Percentiles rank a stretch among this genome's conserved stretches.
These are phyloP conservation scores for Lactuca saligna DNA, from an alignment of 129 eudicot genomes.

Conservation along the genomic window DNA sequence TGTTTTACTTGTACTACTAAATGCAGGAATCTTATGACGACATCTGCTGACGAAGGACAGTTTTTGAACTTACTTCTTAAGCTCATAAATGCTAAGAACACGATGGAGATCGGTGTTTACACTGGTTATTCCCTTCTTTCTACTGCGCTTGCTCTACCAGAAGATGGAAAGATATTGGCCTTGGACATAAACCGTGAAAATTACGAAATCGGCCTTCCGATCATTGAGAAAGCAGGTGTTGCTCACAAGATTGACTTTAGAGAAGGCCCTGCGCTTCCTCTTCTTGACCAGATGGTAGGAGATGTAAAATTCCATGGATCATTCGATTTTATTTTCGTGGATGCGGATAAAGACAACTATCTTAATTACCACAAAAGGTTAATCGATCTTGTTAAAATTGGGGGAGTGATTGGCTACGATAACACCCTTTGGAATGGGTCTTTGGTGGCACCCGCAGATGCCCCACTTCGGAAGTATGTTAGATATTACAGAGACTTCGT, in stretches of 20 bases:
- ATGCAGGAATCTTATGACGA: constrained; percentile 32
- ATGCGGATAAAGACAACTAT: too few relatives aligned
- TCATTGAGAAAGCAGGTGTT: not conserved
- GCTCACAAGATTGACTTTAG: not conserved
- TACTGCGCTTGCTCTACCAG: constrained; percentile 41
- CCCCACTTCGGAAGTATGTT: too few relatives aligned
- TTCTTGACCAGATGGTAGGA: not conserved
- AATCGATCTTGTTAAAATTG: too few relatives aligned
- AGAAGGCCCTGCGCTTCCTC: not conserved
- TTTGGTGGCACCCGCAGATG: too few relatives aligned
- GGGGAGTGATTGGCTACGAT: too few relatives aligned
- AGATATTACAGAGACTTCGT: too few relatives aligned
- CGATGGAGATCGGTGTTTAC: not conserved
- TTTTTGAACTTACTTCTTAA: constrained; percentile 32
- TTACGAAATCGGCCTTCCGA: not conserved
- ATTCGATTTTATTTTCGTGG: too few relatives aligned
- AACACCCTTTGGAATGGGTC: too few relatives aligned
- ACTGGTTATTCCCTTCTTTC: constrained; percentile 22
- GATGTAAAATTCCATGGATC: too few relatives aligned
- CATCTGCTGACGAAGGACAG: constrained; percentile 44
- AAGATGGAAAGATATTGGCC: constrained; percentile 35
- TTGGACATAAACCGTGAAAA: not conserved
- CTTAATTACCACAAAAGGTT: too few relatives aligned
- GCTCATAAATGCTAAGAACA: constrained; percentile 5
- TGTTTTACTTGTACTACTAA: too few relatives aligned